Conservation (phyloP, 345 rosid genomes). For the Hypericum androsaemum region DNA sequence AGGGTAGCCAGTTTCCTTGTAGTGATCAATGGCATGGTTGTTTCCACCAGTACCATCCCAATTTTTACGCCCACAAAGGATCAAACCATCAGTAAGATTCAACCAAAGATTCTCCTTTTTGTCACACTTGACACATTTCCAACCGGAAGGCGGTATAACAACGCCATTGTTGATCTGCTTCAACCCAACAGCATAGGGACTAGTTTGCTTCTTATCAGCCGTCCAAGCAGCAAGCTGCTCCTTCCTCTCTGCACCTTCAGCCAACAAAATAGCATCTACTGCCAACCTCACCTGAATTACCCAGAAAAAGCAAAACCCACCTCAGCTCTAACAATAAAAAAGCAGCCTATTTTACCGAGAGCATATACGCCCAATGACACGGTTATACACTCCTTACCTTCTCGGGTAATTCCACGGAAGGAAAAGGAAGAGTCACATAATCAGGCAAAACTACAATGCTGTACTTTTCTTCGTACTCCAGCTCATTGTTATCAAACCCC, state of each 20-base stretch:
- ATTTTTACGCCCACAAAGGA: conserved; percentile 90
- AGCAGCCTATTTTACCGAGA: too few species aligned
- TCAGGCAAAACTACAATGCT: conserved; percentile 68
- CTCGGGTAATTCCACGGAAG: conserved; percentile 93
- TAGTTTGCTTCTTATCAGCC: conserved; percentile 71
- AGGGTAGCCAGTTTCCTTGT: conserved; percentile 80
- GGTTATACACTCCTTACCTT: conserved; percentile 45
- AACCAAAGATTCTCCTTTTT: conserved; percentile 90
- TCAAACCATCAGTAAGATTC: conserved; percentile 94
- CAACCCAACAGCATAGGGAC: conserved; percentile 65
- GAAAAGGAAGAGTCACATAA: conserved; percentile 62
- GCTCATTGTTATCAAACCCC: conserved; percentile 82
- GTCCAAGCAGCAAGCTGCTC: conserved; percentile 94
- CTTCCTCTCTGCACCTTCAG: conserved; percentile 84
- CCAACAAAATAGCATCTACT: conserved; percentile 66
- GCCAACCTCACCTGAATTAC: conserved; percentile 71
- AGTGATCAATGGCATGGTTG: conserved; percentile 85
- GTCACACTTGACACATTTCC: conserved; percentile 90
- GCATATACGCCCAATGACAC: background rate
- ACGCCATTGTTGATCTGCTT: conserved; percentile 70
- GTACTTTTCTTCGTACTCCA: conserved; percentile 68
- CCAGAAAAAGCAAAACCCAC: conserved; percentile 1
- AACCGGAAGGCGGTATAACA: conserved; percentile 76
- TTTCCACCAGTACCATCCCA: conserved; percentile 99
- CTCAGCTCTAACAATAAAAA: too few species aligned